Percentiles rank a stretch among this genome's conserved stretches.
phyloP scores from a whole-genome alignment of 2,329 filamentous ascomycete species.

The Thielaviopsis punctulata region DNA sequence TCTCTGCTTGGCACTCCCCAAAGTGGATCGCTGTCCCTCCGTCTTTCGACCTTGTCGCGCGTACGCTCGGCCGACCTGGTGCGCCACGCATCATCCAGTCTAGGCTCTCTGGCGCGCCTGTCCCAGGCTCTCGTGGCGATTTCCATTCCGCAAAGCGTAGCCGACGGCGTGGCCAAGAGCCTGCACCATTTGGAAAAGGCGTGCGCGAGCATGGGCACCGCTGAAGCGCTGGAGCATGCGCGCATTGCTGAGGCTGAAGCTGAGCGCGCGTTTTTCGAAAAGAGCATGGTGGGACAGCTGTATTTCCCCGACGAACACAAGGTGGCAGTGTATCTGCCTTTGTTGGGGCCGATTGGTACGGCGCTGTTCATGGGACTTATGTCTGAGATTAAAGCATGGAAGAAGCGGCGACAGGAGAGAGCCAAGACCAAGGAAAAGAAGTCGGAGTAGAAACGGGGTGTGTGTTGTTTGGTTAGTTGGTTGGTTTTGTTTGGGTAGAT shows the following conservation, averaged over 20 bases:
- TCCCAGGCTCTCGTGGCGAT: conserved; percentile 75
- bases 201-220: conserved; percentile 50
- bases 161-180: conserved; percentile 66
- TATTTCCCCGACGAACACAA: conserved; percentile 99
- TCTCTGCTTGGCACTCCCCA: conserved; percentile 74
- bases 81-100: conserved; percentile 76
- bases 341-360: conserved; percentile 80
- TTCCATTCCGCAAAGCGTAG: conserved; percentile 74
- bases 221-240: conserved; percentile 59
- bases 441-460: conserved; percentile 15
- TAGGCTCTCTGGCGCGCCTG: conserved; percentile 81
- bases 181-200: conserved; percentile 61
- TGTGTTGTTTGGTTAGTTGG: background rate
- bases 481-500: background rate
- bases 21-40: conserved; percentile 67
- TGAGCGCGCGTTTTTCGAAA: conserved; percentile 92
- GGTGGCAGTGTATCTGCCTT: conserved; percentile 82
- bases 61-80: conserved; percentile 73
- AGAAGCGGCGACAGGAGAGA: conserved; percentile 28
- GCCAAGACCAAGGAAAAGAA: conserved; percentile 23
- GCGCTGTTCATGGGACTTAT: conserved; percentile 69
- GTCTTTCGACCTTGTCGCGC: conserved; percentile 69
- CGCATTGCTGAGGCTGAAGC: conserved; percentile 74
- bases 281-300: conserved; percentile 95
- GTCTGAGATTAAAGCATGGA: conserved; percentile 58